phyloP scores from a whole-genome alignment of 192 early-diverging fungal genomes.

The Jimgerdemannia flammicorona region DNA sequence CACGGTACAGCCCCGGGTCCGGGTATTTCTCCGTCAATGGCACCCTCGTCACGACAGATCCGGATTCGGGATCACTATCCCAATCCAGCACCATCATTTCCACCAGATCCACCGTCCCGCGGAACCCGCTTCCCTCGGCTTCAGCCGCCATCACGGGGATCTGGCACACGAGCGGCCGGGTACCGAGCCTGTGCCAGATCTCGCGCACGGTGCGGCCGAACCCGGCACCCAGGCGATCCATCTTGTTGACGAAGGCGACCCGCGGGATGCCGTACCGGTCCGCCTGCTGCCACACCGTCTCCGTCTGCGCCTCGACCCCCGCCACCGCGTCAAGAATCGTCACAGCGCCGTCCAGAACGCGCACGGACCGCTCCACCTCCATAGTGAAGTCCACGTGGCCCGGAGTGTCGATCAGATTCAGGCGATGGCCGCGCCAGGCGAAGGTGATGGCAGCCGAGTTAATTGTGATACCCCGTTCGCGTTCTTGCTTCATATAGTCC shows the following conservation, averaged over 20 bases:
- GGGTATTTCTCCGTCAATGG: slow-evolving; percentile 24
- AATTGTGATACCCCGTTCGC: slow-evolving; percentile 94
- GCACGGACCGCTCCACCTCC: slow-evolving; percentile 88
- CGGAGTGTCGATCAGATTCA: slow-evolving; percentile 96
- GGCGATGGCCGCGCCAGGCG: slow-evolving; percentile 63
- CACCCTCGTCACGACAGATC: slow-evolving; percentile 30
- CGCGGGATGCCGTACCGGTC: slow-evolving; percentile 77
- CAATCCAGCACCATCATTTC: slow-evolving; percentile 67
- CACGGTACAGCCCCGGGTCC: slow-evolving; percentile 33
- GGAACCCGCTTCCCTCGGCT: slow-evolving; percentile 30
- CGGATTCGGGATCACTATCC: slow-evolving; percentile 39
- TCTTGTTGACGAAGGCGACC: slow-evolving; percentile 92
- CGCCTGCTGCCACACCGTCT: slow-evolving; percentile 91
- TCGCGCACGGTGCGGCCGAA: slow-evolving; percentile 58
- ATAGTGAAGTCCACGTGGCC: slow-evolving; percentile 97
- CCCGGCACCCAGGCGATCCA: slow-evolving; percentile 83
- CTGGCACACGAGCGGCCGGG: slow-evolving; percentile 68
- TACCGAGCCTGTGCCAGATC: slow-evolving; percentile 52
- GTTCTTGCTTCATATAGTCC: slow-evolving; percentile 85
- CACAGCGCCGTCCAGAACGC: slow-evolving; percentile 93
- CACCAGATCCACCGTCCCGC: slow-evolving; percentile 68
- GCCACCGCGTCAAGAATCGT: slow-evolving; percentile 92
- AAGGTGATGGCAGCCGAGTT: slow-evolving; percentile 91
- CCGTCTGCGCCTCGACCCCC: slow-evolving; percentile 97
- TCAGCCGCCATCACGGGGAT: slow-evolving; percentile 55